Base-by-base conservation (phyloP, 2,329 filamentous ascomycete species). In the Juglanconis juglandina region DNA sequence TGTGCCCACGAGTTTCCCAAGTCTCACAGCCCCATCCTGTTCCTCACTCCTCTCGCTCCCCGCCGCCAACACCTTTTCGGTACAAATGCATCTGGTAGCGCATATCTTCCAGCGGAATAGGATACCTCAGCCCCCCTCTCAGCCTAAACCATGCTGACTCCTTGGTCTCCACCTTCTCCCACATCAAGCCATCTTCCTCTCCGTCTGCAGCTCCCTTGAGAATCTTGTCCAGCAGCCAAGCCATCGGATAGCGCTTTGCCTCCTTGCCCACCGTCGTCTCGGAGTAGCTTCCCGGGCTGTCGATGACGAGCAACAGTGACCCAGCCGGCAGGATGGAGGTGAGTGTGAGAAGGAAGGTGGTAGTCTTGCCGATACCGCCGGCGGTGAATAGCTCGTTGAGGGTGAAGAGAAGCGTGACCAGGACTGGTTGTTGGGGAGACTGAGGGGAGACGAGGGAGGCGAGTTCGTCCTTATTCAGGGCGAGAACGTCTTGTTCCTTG, bases 241-340 rank as follows among this genome's bases (percentile, higher is more conserved):
- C 88, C 92, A 97, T 98, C 0, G 94, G 94, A 71, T 98, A 98
- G 63, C 83, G 86, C 64, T 83, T 83, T 68, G 76, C 75, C 50
- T 81, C 78, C 63, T 80, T 81, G 4, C 88, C 88, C 0, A 97
- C 73, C 0, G 84, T 84, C 3, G 96, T 83, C 60, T 92, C 91
- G 0, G 93, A 95, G 74, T 98, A 98, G 73, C 89, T 96, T 1
- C 95, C 95, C 0, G 95, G 92, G 67, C 92, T 96, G 72, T 99
- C 94, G 4, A 97, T 87, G 3, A 98, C 90, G 0, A 98, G 82
- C 1, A 98, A 77, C 44, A 94, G 73, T 2, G 91, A 85, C 0
- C 86, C 88, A 0, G 77, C 62, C 0, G 79, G 75, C 2, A 90
- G 71, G 1, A 76, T 66, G 1, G 83, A 77, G 0, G 89, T 91